Conservation (phyloP, 108 stramenopile genomes). For the Pseudonitzschia multiseries region DNA sequence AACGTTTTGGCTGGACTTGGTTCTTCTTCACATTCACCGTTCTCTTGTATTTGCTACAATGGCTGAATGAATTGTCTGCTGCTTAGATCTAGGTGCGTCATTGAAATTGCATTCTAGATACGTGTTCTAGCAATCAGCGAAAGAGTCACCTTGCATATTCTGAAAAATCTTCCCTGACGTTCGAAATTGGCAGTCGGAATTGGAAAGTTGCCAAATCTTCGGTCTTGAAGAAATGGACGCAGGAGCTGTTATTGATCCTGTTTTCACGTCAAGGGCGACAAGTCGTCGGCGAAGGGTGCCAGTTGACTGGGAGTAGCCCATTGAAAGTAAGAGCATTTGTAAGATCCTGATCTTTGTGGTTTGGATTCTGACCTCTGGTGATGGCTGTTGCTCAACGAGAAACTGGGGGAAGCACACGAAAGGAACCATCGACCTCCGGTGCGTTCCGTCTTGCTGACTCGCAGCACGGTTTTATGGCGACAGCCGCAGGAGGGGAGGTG, state of each 20-base stretch:
- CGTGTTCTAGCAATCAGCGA: too few species aligned
- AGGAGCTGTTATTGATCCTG: not conserved
- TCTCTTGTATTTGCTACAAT: too few species aligned
- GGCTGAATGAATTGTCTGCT: too few species aligned
- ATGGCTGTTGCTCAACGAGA: not conserved
- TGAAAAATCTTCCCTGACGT: too few species aligned
- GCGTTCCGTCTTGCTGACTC: conserved; percentile 52
- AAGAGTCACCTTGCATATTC: too few species aligned
- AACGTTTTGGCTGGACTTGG: too few species aligned
- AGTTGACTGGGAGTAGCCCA: conserved; percentile 27
- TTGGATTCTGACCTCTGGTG: not conserved
- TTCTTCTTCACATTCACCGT: too few species aligned
- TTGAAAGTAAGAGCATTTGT: conserved; percentile 19
- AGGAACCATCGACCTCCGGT: conserved; percentile 66
- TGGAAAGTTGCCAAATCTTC: not conserved
- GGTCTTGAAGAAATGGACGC: not conserved
- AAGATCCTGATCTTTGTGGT: not conserved
- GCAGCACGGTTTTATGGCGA: conserved; percentile 41
- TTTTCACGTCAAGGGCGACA: not conserved
- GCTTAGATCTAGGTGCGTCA: too few species aligned
- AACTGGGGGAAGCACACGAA: conserved; percentile 31
- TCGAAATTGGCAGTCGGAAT: not conserved
- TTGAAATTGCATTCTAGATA: too few species aligned
- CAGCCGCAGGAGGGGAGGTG: conserved; percentile 41
- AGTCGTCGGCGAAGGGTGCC: conserved; percentile 17